These are phyloP conservation scores for Lactarius tabidus DNA, from an alignment of 768 basidiomycete species.

Conservation along the genomic window DNA sequence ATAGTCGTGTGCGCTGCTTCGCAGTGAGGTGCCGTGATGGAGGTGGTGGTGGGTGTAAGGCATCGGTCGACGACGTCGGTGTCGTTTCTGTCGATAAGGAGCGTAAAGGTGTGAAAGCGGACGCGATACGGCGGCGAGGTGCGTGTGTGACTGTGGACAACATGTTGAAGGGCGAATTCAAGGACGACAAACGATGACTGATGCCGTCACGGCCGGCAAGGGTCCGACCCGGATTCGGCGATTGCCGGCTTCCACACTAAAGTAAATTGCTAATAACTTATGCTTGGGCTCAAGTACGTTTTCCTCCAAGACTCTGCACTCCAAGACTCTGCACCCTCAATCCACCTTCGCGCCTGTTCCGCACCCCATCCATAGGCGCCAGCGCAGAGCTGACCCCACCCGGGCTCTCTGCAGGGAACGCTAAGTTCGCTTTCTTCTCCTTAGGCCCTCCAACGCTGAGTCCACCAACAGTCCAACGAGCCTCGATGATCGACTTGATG, in stretches of 20 bases:
- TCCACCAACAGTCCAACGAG: conserved; percentile 73
- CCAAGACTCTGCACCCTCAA: conserved; percentile 10
- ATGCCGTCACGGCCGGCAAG: neutral
- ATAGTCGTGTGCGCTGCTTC: conserved; percentile 36
- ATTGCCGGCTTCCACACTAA: neutral
- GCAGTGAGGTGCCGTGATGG: conserved; percentile 32
- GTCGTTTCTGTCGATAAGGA: conserved; percentile 23
- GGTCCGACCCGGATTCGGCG: neutral
- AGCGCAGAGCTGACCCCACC: conserved; percentile 13
- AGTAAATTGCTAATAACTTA: too few relatives aligned
- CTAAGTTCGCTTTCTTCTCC: conserved; percentile 1
- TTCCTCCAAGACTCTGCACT: neutral
- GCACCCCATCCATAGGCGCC: neutral
- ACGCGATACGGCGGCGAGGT: conserved; percentile 15
- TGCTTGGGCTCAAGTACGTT: too few relatives aligned
- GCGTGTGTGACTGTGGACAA: conserved; percentile 10
- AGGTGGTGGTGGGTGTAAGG: conserved; percentile 28
- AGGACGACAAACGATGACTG: neutral
- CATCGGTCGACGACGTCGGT: conserved; percentile 7
- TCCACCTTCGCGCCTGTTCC: conserved; percentile 13
- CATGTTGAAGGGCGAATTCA: conserved; percentile 18
- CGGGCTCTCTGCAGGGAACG: neutral
- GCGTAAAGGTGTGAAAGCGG: conserved; percentile 5
- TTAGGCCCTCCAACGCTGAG: conserved; percentile 29
- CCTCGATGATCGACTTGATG: conserved; percentile 73